Evolutionary conservation across 2,329 filamentous ascomycete genomes (phyloP), one percentile per base, ranked within the genome.

Genomic region (Akanthomyces lecanii): DNA sequence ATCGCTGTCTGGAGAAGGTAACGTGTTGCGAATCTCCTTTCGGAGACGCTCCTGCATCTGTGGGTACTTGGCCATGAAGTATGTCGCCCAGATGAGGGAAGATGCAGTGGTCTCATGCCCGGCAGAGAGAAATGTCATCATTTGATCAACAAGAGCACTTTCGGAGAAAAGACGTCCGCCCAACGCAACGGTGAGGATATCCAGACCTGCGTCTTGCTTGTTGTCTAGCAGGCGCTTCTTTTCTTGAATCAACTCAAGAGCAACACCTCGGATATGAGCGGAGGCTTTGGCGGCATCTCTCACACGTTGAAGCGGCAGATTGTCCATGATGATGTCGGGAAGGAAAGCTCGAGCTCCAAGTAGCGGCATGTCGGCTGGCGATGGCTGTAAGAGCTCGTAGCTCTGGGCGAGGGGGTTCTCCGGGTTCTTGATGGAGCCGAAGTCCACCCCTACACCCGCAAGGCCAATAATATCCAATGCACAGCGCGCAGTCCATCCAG

Each of bases 51-150:
- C 63, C 58, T 80, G 77, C 5, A 79, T 66, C 1, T 72, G 67
- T 0, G 74, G 75, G 28, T 76, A 66, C 44, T 71, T 69, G 6
- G 72, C 68, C 10, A 81, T 66, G 61, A 76, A 68, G 36, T 79
- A 78, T 2, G 75, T 70, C 0, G 74, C 73, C 78, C 78, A 81
- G 0, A 74, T 75, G 54, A 80, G 71, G 0, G 75, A 68, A 0
- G 73, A 71, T 2, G 78, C 77, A 1, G 77, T 80, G 0, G 78
- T 80, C 63, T 81, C 78, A 53, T 80, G 78, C 0, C 78, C 78
- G 10, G 76, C 75, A 0, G 73, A 74, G 14, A 78, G 68, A 64
- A 78, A 77, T 0, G 77, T 79, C 70, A 79, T 75, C 28, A 78
- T 65, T 61, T 79, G 74, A 58, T 76, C 74, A n/a, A 76, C 70